Conservation (phyloP, 2,329 filamentous ascomycete genomes). For the Monascus ruber region DNA sequence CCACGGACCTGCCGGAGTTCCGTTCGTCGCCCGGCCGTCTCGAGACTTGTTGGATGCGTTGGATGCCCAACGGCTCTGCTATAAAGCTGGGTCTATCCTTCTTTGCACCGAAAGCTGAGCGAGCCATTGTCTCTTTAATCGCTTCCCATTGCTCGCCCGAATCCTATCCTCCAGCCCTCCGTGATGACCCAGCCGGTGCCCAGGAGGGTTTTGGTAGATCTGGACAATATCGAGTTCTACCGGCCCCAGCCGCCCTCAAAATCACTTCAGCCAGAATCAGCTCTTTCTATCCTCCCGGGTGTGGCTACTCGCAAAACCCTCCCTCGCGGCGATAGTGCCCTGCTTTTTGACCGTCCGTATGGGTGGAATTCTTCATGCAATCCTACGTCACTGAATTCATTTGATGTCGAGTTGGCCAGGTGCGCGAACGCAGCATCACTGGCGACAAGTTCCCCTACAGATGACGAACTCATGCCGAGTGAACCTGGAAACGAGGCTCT, state of each 20-base stretch:
- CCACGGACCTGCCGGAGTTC: conserved; percentile 1
- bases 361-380: conserved; percentile 1
- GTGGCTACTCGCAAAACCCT: conserved; percentile 1
- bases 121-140: conserved; percentile 2
- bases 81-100: conserved; percentile 3
- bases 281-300: conserved; percentile 1
- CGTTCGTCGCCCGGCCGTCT: conserved; percentile 2
- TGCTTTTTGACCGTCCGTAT: conserved; percentile 2
- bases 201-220: conserved; percentile 3
- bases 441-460: conserved; percentile 1
- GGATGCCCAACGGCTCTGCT: conserved; percentile 3
- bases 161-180: conserved; percentile 2
- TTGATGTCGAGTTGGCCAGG: conserved; percentile 3
- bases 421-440: conserved; percentile 1
- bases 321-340: conserved; percentile 1
- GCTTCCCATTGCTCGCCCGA: conserved; percentile 1
- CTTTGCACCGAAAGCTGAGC: conserved; percentile 2
- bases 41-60: conserved; percentile 1
- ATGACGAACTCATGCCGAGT: conserved; percentile 1
- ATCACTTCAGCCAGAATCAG: conserved; percentile 1
- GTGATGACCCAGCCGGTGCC: conserved; percentile 1
- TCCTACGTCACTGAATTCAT: conserved; percentile 2
- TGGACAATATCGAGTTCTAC: conserved; percentile 4
- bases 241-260: conserved; percentile 3
- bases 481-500: conserved; percentile 1